Percentiles rank a stretch among this genome's conserved stretches.
Conservation (phyloP, 495 filamentous ascomycete genomes). For the Penicillium paradoxum region DNA sequence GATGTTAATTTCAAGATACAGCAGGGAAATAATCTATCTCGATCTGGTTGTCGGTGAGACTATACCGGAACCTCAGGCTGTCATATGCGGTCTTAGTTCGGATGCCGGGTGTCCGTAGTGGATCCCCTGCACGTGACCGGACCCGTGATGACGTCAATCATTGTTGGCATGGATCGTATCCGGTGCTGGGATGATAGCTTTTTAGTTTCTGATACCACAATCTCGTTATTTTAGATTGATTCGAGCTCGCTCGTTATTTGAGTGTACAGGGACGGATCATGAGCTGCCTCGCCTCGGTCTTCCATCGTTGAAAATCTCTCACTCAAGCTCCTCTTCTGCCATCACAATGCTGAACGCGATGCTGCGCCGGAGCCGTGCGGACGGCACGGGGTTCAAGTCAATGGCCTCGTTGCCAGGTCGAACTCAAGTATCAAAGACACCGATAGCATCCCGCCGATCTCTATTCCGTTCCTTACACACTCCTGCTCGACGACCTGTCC, state of each 20-base stretch:
- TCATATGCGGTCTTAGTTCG: slow-evolving; percentile 2
- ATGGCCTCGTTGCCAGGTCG: slow-evolving; percentile 26
- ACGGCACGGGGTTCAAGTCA: slow-evolving; percentile 28
- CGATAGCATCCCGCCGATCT: slow-evolving; percentile 7
- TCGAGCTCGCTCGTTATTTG: slow-evolving; percentile 4
- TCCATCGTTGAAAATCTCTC: slow-evolving; percentile 16
- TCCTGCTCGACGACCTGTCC: slow-evolving; percentile 18
- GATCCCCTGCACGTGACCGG: slow-evolving; percentile 14
- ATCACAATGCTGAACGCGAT: slow-evolving; percentile 33
- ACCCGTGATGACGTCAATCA: slow-evolving; percentile 17
- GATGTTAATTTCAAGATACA: neutral
- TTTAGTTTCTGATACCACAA: too few relatives aligned
- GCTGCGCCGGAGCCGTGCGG: slow-evolving; percentile 36
- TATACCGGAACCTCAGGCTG: neutral
- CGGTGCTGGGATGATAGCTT: neutral
- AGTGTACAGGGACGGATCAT: slow-evolving; percentile 6
- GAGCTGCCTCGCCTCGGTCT: slow-evolving; percentile 11
- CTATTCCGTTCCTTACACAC: slow-evolving; percentile 23
- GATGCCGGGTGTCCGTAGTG: slow-evolving; percentile 15
- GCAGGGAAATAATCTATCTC: neutral
- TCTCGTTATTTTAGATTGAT: neutral
- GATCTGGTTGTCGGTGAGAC: slow-evolving; percentile 6
- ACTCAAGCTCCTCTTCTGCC: slow-evolving; percentile 6
- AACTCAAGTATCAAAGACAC: slow-evolving; percentile 14
- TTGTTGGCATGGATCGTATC: neutral